Conservation (phyloP, 2,329 filamentous ascomycete genomes). For the Fusarium hainanense region DNA sequence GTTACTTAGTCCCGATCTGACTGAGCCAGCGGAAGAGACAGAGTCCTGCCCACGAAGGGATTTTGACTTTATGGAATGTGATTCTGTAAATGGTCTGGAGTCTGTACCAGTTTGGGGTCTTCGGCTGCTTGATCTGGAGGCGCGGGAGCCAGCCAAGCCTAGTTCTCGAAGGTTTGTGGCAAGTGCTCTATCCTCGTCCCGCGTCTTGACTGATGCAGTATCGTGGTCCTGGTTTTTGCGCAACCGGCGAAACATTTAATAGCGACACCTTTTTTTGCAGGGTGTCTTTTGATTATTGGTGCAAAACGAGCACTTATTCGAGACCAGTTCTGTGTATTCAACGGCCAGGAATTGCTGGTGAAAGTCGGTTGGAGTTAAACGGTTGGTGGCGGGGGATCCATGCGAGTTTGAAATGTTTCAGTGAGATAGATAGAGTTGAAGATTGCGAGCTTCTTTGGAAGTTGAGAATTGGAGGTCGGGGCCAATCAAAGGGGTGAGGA, state of each 20-base stretch:
- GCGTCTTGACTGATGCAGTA: slow-evolving; percentile 31
- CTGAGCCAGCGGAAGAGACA: slow-evolving; percentile 50
- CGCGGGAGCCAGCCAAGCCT: slow-evolving; percentile 45
- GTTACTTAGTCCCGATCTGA: slow-evolving; percentile 49
- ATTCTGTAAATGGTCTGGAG: slow-evolving; percentile 45
- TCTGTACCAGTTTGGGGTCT: slow-evolving; percentile 46
- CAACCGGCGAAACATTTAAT: slow-evolving; percentile 55
- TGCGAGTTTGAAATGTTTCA: slow-evolving; percentile 24
- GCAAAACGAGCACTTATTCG: slow-evolving; percentile 4
- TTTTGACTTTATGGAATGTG: slow-evolving; percentile 45
- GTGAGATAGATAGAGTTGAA: slow-evolving; percentile 9
- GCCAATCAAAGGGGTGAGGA: slow-evolving; percentile 15
- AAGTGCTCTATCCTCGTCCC: slow-evolving; percentile 40
- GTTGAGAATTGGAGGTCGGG: slow-evolving; percentile 21
- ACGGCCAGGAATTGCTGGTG: slow-evolving; percentile 15
- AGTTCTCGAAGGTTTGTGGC: slow-evolving; percentile 46
- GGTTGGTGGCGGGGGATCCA: slow-evolving; percentile 30
- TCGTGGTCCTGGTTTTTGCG: slow-evolving; percentile 48
- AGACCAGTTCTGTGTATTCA: not conserved
- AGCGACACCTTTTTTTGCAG: slow-evolving; percentile 34
- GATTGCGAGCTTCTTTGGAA: slow-evolving; percentile 9
- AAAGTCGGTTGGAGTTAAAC: slow-evolving; percentile 32
- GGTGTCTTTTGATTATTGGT: slow-evolving; percentile 18
- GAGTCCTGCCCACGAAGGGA: slow-evolving; percentile 47
- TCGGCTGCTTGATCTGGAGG: slow-evolving; percentile 37